A percentile compares a stretch with the other conserved stretches of the same genome.
These are phyloP conservation scores for Coemansia sp. DNA, from an alignment of 192 early-diverging fungal species.

Conservation along the genomic window DNA sequence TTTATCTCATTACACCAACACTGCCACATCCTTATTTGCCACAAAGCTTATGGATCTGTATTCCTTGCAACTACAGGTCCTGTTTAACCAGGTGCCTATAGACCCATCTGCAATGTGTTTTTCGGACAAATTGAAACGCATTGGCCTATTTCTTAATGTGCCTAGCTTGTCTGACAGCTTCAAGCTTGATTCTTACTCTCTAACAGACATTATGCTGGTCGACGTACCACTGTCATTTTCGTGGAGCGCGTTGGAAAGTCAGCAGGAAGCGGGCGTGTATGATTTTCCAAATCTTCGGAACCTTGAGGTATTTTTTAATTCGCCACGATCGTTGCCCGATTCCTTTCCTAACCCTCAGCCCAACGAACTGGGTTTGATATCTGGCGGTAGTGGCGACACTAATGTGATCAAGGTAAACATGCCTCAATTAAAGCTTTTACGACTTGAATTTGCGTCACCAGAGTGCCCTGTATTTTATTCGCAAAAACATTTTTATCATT, in stretches of 20 bases:
- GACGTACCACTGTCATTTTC: not conserved
- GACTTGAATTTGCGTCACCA: conserved; percentile 1
- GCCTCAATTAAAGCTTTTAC: not conserved
- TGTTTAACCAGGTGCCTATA: not conserved
- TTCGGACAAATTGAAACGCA: not conserved
- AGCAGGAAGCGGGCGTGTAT: not conserved
- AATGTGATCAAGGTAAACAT: not conserved
- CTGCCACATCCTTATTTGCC: not conserved
- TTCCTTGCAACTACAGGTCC: not conserved
- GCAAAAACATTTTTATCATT: not conserved
- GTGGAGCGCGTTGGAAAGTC: not conserved
- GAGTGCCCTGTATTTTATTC: not conserved
- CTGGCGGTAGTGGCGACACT: not conserved
- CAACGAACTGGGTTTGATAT: not conserved
- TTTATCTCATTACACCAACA: not conserved
- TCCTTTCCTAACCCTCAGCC: not conserved
- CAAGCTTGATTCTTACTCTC: not conserved
- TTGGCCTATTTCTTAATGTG: not conserved
- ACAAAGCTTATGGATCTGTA: not conserved
- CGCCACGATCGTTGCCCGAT: not conserved
- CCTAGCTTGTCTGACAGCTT: not conserved
- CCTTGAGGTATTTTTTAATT: not conserved
- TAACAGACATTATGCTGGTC: not conserved
- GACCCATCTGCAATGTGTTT: not conserved
- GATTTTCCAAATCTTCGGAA: not conserved